Evolutionary conservation across 2,329 filamentous ascomycete species (phyloP), one percentile per base, ranked within the genome.

Genomic region (Alternaria infectoria): DNA sequence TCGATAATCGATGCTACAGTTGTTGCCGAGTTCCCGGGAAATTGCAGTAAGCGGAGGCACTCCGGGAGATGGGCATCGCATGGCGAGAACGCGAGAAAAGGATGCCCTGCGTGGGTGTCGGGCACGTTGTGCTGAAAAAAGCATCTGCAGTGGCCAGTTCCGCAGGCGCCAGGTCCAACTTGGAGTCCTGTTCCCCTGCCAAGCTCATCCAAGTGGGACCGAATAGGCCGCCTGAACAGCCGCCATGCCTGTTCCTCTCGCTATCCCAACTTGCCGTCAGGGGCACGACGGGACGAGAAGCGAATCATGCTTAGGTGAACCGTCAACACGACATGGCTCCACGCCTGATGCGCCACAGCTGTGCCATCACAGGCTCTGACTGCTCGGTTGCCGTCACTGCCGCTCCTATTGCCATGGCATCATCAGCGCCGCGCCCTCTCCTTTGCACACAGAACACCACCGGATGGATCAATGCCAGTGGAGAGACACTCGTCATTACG

Each of bases 121-220:
- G 52, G 40, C 52, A 54, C 23, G 12, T 23, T 51, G 47, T 43
- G 28, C 57, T 55, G 63, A 28, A 57, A 54, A 57, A 58, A 64
- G 52, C 51, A 32, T 46, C 15, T 17, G 64, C 64, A 30, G 44
- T 32, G 40, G 54, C 62, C 59, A 56, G 45, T 59, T 66, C 62
- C 54, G 26, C 62, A 32, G 40, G 61, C 64, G 65, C 60, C 61
- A 23, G 57, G 46, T 50, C 61, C 68, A 51, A 8, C 52, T 47
- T 32, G 17, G 56, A 43, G 59, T 54, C 47, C 59, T 15, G 32
- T 61, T 70, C 72, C 72, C 76, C 75, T 79, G 76, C 75, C 75
- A 79, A 79, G 76, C 28, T 32, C 19, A 26, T 57, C 26, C 61
- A 49, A 57, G 68, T 66, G 66, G 64, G 56, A 32, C 54, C 54